phyloP scores from a whole-genome alignment of 495 filamentous ascomycete species.

The Penicillium daleae region DNA sequence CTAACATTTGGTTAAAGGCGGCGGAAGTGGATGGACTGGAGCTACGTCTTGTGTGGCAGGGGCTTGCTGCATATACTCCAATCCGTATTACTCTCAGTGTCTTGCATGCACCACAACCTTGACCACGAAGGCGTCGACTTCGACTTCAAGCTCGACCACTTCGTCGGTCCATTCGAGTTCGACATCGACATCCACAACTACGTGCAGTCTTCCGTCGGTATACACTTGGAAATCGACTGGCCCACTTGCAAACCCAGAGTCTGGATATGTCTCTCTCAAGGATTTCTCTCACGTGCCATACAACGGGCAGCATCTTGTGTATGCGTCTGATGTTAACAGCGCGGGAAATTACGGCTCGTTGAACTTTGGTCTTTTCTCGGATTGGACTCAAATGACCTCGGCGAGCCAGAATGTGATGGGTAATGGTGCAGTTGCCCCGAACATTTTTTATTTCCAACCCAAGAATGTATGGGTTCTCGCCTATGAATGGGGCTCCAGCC shows the following conservation, averaged over 20 bases:
- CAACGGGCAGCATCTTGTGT: slow-evolving; percentile 60
- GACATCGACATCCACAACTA: not conserved
- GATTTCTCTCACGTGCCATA: slow-evolving; percentile 58
- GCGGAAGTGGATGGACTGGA: slow-evolving; percentile 5
- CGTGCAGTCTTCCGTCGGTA: slow-evolving; percentile 56
- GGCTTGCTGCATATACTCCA: slow-evolving; percentile 6
- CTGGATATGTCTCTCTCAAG: slow-evolving; percentile 57
- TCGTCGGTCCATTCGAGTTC: not conserved
- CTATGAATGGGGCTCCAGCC: slow-evolving; percentile 60
- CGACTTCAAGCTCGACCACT: slow-evolving; percentile 3
- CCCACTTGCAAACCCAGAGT: slow-evolving; percentile 51
- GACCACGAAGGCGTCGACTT: not conserved
- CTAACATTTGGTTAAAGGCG: not conserved
- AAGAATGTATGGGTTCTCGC: slow-evolving; percentile 63
- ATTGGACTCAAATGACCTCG: slow-evolving; percentile 57
- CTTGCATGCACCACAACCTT: slow-evolving; percentile 3
- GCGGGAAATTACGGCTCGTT: slow-evolving; percentile 56
- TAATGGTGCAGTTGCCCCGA: slow-evolving; percentile 56
- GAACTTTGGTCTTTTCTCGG: slow-evolving; percentile 57
- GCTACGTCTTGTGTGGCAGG: slow-evolving; percentile 8
- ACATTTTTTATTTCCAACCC: slow-evolving; percentile 62
- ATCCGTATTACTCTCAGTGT: slow-evolving; percentile 9
- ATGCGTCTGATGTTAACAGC: slow-evolving; percentile 46
- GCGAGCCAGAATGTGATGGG: slow-evolving; percentile 57
- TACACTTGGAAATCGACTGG: slow-evolving; percentile 57